phyloP scores from a whole-genome alignment of 441 rosid species.

The Euphorbia schlechtendalii region DNA sequence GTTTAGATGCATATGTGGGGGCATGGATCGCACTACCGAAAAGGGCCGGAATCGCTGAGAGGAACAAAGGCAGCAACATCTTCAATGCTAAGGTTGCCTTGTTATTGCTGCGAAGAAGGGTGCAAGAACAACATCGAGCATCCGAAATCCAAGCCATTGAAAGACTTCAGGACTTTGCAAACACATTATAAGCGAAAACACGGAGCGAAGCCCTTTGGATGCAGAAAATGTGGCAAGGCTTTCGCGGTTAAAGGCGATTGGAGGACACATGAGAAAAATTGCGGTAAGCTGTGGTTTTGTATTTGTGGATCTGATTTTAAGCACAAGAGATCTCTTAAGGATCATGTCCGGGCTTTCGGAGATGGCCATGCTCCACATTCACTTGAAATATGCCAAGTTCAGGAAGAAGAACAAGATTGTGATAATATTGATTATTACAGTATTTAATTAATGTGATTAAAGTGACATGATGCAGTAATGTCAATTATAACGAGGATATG shows the following conservation, averaged over 20 bases:
- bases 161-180: conserved; percentile 87
- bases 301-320: conserved; percentile 85
- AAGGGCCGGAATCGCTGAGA: conserved; percentile 72
- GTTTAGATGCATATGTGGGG: conserved; percentile 98
- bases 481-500: conserved; percentile 12
- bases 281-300: conserved; percentile 89
- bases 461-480: too few species aligned
- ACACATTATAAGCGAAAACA: conserved; percentile 88
- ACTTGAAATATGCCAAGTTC: conserved; percentile 31
- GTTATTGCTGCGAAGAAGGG: conserved; percentile 82
- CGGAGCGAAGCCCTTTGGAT: conserved; percentile 66
- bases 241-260: conserved; percentile 88
- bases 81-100: conserved; percentile 54
- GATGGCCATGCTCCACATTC: conserved; percentile 69
- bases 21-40: conserved; percentile 82
- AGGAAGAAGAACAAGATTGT: conserved; percentile 24
- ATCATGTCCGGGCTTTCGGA: conserved; percentile 77
- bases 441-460: conserved; percentile 12
- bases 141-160: conserved; percentile 76
- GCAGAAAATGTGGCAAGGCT: conserved; percentile 71
- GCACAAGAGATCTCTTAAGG: conserved; percentile 88
- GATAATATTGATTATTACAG: conserved; percentile 34
- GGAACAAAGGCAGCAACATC: conserved; percentile 58
- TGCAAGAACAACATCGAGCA: conserved; percentile 86
- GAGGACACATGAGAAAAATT: conserved; percentile 93